Conservation (phyloP, 139 green algal species). For the Chlorella sp. region DNA sequence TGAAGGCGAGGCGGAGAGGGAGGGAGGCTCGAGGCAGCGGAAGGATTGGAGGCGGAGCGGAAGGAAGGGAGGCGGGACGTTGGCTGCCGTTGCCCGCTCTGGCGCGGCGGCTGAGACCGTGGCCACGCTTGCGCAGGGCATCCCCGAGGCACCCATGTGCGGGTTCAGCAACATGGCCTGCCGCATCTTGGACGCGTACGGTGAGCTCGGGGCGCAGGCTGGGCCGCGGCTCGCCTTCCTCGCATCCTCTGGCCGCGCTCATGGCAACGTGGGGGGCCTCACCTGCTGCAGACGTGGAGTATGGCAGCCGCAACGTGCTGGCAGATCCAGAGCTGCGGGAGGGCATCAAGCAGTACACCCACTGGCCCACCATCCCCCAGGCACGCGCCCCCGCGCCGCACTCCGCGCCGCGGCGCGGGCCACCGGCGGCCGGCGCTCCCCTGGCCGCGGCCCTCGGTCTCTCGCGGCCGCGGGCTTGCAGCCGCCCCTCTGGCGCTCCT, state of each 20-base stretch:
- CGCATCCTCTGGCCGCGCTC: not conserved
- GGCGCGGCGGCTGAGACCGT: too few species aligned
- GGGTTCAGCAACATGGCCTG: conserved; percentile 93
- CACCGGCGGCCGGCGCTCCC: not conserved
- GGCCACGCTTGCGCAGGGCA: too few species aligned
- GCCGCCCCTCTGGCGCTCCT: not conserved
- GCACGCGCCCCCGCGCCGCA: conserved; percentile 23
- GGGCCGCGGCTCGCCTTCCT: not conserved
- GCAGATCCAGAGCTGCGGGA: conserved; percentile 82
- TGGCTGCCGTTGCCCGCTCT: too few species aligned
- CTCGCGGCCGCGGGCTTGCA: not conserved
- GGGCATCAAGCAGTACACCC: conserved; percentile 91
- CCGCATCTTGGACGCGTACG: conserved; percentile 85
- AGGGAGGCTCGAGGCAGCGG: too few species aligned
- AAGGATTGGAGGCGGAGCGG: too few species aligned
- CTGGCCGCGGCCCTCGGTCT: not conserved
- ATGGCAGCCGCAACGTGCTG: conserved; percentile 87
- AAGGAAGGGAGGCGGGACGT: too few species aligned
- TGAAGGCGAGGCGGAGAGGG: conserved; percentile 94
- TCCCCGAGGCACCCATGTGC: conserved; percentile 79
- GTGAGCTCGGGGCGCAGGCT: conserved; percentile 48
- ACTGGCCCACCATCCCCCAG: conserved; percentile 97
- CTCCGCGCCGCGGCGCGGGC: not conserved
- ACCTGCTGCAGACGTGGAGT: conserved; percentile 68
- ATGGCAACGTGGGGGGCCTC: not conserved